Percentiles rank a stretch among this genome's conserved stretches.
Conservation (phyloP, 805 yeast species). For the Candida boidinii region DNA sequence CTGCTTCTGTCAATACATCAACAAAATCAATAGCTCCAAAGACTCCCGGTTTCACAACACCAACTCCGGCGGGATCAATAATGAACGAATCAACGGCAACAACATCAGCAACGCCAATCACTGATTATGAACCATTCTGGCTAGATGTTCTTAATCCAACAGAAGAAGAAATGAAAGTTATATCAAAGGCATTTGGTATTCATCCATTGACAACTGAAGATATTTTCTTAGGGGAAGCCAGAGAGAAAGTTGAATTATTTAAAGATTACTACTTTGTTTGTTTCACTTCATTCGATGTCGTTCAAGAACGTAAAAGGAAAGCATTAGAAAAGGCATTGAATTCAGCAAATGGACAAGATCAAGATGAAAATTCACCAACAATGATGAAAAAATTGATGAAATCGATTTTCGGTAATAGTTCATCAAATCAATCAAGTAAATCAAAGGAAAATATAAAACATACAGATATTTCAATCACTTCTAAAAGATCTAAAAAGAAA, state of each 20-base stretch:
- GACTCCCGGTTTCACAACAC: slow-evolving; percentile 15
- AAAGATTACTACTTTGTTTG: slow-evolving; percentile 87
- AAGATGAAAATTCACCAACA: slow-evolving; percentile 9
- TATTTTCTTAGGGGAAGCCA: slow-evolving; percentile 83
- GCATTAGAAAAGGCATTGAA: slow-evolving; percentile 15
- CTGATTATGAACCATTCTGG: slow-evolving; percentile 68
- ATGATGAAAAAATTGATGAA: slow-evolving; percentile 3
- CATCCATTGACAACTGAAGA: slow-evolving; percentile 97
- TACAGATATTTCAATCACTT: slow-evolving; percentile 10
- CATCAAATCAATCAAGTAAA: slow-evolving; percentile 2
- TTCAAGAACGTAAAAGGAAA: slow-evolving; percentile 46
- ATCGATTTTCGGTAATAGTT: background rate
- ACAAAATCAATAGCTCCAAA: too few relatives aligned
- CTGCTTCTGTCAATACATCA: too few relatives aligned
- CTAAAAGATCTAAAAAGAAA: slow-evolving; percentile 11
- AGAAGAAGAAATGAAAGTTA: slow-evolving; percentile 91
- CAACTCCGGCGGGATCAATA: slow-evolving; percentile 19
- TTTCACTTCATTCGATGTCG: slow-evolving; percentile 77
- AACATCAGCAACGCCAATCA: slow-evolving; percentile 18
- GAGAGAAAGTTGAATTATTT: slow-evolving; percentile 92
- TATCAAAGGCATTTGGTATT: slow-evolving; percentile 85
- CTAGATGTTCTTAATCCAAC: slow-evolving; percentile 87
- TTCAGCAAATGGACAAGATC: slow-evolving; percentile 10
- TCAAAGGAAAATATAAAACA: slow-evolving; percentile 3
- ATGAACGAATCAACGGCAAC: slow-evolving; percentile 8